phyloP scores from a whole-genome alignment of 1,139 yeast genomes.

The Zygosaccharomyces pseudobailii region DNA sequence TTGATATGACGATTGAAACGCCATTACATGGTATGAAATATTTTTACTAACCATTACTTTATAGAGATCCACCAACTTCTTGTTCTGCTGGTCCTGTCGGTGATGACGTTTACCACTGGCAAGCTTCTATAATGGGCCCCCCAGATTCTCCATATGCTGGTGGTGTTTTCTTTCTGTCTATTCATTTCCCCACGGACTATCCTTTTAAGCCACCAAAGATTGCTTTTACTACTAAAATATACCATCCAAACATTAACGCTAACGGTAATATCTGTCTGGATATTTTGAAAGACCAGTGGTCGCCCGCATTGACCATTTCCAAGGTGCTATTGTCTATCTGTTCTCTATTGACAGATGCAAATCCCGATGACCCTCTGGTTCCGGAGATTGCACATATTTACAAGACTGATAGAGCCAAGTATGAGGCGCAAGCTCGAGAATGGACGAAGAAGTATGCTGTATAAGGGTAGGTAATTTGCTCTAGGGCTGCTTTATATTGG shows the following conservation, averaged over 20 bases:
- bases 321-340: slow-evolving; percentile 86
- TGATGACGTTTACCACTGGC: slow-evolving; percentile 94
- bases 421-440: slow-evolving; percentile 96
- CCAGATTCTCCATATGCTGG: slow-evolving; percentile 91
- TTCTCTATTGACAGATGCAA: slow-evolving; percentile 91
- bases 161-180: slow-evolving; percentile 85
- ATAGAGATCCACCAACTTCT: slow-evolving; percentile 96
- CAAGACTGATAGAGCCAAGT: slow-evolving; percentile 89
- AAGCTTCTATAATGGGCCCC: slow-evolving; percentile 95
- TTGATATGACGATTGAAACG: not conserved
- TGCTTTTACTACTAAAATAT: slow-evolving; percentile 83
- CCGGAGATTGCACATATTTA: slow-evolving; percentile 97
- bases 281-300: slow-evolving; percentile 56
- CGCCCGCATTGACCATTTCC: slow-evolving; percentile 73
- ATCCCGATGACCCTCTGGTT: slow-evolving; percentile 98
- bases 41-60: not conserved
- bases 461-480: slow-evolving; percentile 34
- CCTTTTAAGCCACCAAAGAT: slow-evolving; percentile 94
- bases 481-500: slow-evolving; percentile 4
- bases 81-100: slow-evolving; percentile 99
- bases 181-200: slow-evolving; percentile 92
- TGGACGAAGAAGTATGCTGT: slow-evolving; percentile 99
- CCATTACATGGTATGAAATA: no score
- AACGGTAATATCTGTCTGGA: slow-evolving; percentile 60
- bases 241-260: slow-evolving; percentile 86